Conservation (phyloP, 2,329 filamentous ascomycete species). For the Stemphylium vesicarium region DNA sequence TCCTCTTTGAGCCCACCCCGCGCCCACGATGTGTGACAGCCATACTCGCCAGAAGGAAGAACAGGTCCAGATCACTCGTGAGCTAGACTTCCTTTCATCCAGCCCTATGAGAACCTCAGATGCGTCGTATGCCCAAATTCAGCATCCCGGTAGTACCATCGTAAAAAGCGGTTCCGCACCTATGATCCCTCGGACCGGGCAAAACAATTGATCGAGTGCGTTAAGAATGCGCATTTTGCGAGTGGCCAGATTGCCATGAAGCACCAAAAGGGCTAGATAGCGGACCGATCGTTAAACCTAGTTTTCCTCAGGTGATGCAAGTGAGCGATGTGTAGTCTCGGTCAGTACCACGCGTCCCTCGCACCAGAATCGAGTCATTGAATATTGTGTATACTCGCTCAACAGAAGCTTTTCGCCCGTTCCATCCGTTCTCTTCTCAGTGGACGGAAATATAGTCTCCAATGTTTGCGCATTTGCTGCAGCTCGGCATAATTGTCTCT, state of each 20-base stretch:
- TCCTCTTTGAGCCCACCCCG: not conserved
- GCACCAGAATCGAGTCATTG: not conserved
- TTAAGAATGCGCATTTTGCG: not conserved
- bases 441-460: not conserved
- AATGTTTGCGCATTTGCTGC: not conserved
- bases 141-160: not conserved
- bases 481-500: not conserved
- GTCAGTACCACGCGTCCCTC: not conserved
- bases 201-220: not conserved
- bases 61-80: not conserved
- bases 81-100: conserved; percentile 1
- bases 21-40: not conserved
- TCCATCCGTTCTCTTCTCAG: not conserved
- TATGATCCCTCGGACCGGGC: conserved; percentile 4
- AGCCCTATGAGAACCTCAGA: not conserved
- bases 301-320: not conserved
- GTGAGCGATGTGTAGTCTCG: not conserved
- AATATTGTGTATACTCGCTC: no score
- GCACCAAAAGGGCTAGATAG: conserved; percentile 1
- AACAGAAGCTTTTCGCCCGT: no score
- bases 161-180: conserved; percentile 1
- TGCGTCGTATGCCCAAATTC: not conserved
- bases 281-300: not conserved
- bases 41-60: not conserved
- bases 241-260: not conserved